Conservation (phyloP, 2,329 filamentous ascomycete species). For the Xylariaceae sp. region DNA sequence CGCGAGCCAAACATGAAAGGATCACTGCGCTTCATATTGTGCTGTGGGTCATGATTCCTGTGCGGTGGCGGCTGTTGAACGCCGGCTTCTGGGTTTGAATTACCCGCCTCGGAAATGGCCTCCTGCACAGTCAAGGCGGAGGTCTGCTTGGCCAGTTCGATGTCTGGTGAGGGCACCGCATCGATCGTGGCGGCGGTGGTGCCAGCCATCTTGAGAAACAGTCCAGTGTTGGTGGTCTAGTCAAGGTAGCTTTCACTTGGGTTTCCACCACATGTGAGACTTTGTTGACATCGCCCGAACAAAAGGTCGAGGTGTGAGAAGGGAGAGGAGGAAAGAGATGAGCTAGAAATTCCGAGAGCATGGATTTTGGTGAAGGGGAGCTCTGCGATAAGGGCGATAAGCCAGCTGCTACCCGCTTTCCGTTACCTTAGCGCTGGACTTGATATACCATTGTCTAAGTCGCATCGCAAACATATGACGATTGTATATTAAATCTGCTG, state of each 20-base stretch:
- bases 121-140: slow-evolving; percentile 27
- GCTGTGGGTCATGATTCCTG: slow-evolving; percentile 65
- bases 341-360: background rate
- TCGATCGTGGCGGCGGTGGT: slow-evolving; percentile 10
- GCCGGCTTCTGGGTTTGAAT: slow-evolving; percentile 1
- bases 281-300: slow-evolving; percentile 19
- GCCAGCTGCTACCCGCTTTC: too few relatives aligned
- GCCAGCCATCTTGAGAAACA: slow-evolving; percentile 19
- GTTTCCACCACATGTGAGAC: slow-evolving; percentile 12
- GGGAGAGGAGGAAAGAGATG: background rate
- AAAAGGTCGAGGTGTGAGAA: background rate
- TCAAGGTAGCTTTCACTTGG: slow-evolving; percentile 4
- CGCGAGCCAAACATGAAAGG: slow-evolving; percentile 96
- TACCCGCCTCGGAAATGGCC: slow-evolving; percentile 4
- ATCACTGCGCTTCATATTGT: slow-evolving; percentile 81
- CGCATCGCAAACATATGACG: too few relatives aligned
- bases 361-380: background rate
- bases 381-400: too few relatives aligned
- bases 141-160: slow-evolving; percentile 26
- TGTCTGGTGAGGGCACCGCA: slow-evolving; percentile 19
- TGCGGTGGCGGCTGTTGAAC: slow-evolving; percentile 47
- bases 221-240: slow-evolving; percentile 3
- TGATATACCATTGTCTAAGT: background rate
- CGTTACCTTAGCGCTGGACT: too few relatives aligned
- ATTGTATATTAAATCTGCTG: too few relatives aligned